Evolutionary conservation across 352 stramenopile genomes (phyloP).

Genomic region (Plasmopara viticola): DNA sequence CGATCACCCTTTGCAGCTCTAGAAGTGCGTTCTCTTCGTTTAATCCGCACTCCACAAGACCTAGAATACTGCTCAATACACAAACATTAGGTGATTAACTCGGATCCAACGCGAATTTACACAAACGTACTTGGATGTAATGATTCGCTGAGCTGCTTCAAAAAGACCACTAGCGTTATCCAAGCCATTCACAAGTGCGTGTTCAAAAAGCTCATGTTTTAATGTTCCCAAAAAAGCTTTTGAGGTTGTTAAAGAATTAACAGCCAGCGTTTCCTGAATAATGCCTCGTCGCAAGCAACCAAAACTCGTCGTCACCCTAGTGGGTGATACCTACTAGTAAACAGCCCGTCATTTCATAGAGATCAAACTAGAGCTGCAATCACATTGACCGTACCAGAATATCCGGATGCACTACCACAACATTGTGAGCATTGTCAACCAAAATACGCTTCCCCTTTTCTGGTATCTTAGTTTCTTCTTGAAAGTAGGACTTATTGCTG

Average conservation of each 20-base stretch:
- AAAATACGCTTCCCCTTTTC: conserved; percentile 15
- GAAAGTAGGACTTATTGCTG: conserved; percentile 36
- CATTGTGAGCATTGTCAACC: conserved; percentile 50
- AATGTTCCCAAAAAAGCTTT: conserved; percentile 71
- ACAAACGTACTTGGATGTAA: conserved; percentile 51
- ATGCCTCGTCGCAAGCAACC: conserved; percentile 61
- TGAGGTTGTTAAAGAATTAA: conserved; percentile 45
- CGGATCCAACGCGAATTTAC: not conserved
- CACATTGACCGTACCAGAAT: conserved; percentile 43
- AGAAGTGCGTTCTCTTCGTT: conserved; percentile 47
- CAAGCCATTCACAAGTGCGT: conserved; percentile 35
- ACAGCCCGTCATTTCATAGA: conserved; percentile 3
- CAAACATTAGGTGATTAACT: conserved; percentile 6
- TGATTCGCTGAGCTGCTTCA: conserved; percentile 38
- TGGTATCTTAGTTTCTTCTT: conserved; percentile 10
- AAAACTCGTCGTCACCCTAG: conserved; percentile 73
- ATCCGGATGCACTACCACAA: conserved; percentile 69
- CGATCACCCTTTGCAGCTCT: conserved; percentile 49
- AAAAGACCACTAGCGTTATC: conserved; percentile 29
- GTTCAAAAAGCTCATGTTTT: conserved; percentile 82
- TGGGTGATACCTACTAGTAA: conserved; percentile 59
- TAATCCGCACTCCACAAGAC: conserved; percentile 60
- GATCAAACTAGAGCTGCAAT: conserved; percentile 1
- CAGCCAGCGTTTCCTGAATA: conserved; percentile 56
- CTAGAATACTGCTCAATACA: conserved; percentile 40